These are phyloP conservation scores for Calcarisporium arbuscula DNA, from an alignment of 2,329 filamentous ascomycete species.

Conservation along the genomic window DNA sequence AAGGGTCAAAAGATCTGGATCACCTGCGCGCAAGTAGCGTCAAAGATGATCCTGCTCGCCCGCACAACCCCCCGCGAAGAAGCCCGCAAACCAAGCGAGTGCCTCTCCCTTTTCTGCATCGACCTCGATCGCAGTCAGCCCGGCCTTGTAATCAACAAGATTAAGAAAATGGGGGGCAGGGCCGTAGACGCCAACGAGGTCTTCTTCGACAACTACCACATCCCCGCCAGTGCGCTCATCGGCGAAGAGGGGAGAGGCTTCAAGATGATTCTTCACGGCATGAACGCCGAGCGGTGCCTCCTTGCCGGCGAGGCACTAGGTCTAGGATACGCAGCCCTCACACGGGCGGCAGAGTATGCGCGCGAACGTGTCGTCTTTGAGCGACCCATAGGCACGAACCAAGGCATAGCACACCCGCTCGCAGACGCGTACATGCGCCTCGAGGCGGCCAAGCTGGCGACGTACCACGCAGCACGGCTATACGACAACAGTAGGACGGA, in stretches of 20 bases:
- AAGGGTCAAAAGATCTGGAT: conserved; percentile 88
- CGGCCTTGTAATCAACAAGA: conserved; percentile 60
- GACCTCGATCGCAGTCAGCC: conserved; percentile 58
- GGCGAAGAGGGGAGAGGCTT: conserved; percentile 72
- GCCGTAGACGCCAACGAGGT: conserved; percentile 83
- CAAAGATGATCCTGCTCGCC: conserved; percentile 77
- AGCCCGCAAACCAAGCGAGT: conserved; percentile 64
- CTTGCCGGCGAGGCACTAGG: conserved; percentile 75
- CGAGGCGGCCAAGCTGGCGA: conserved; percentile 58
- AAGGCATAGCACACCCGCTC: conserved; percentile 59
- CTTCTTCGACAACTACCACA: conserved; percentile 73
- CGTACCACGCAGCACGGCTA: conserved; percentile 57
- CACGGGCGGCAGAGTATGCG: conserved; percentile 59
- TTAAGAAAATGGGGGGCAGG: conserved; percentile 80
- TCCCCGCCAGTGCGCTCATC: conserved; percentile 59
- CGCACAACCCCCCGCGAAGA: conserved; percentile 66
- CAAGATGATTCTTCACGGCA: conserved; percentile 70
- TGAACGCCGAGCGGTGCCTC: conserved; percentile 73
- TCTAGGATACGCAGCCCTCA: conserved; percentile 65
- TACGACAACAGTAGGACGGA: conserved; percentile 52
- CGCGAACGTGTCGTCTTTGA: conserved; percentile 59
- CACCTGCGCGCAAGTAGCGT: conserved; percentile 73
- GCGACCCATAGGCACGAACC: conserved; percentile 60
- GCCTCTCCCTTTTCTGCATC: conserved; percentile 75
- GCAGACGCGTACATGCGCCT: conserved; percentile 60